Evolutionary conservation across 352 stramenopile species (phyloP).

Genomic region (Globisporangium emineosum): DNA sequence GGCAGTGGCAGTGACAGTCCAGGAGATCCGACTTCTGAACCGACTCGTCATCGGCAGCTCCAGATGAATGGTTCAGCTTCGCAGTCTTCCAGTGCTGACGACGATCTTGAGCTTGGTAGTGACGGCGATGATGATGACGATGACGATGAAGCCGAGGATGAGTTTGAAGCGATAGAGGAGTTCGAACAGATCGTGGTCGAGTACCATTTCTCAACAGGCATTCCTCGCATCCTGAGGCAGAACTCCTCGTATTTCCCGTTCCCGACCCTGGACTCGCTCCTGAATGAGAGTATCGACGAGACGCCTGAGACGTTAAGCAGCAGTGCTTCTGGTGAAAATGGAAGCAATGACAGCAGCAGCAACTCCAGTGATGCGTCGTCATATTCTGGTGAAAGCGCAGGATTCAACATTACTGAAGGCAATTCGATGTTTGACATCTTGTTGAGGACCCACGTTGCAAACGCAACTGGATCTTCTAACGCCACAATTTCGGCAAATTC

Average conservation of each 20-base stretch:
- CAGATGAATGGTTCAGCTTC: neutral
- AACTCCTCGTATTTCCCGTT: constrained; percentile 32
- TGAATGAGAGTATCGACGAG: constrained; percentile 8
- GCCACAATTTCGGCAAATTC: neutral
- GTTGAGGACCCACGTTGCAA: neutral
- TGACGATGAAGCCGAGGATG: constrained; percentile 2
- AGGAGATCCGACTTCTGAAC: neutral
- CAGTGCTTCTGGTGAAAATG: neutral
- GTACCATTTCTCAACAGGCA: constrained; percentile 55
- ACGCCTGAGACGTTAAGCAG: neutral
- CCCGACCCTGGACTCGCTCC: constrained; percentile 29
- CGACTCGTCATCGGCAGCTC: neutral
- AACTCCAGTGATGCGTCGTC: neutral
- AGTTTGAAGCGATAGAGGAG: constrained; percentile 28
- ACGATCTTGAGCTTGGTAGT: neutral
- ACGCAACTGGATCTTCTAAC: neutral
- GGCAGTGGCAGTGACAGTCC: neutral
- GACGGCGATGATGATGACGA: constrained; percentile 3
- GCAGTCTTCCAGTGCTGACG: constrained; percentile 4
- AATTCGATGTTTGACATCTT: neutral
- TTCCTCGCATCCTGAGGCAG: constrained; percentile 35
- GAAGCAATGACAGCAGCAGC: neutral
- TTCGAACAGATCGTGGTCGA: constrained; percentile 34
- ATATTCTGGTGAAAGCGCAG: neutral
- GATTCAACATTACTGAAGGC: neutral